These are phyloP conservation scores for Acer campestre DNA, from an alignment of 345 rosid species.

Conservation along the genomic window DNA sequence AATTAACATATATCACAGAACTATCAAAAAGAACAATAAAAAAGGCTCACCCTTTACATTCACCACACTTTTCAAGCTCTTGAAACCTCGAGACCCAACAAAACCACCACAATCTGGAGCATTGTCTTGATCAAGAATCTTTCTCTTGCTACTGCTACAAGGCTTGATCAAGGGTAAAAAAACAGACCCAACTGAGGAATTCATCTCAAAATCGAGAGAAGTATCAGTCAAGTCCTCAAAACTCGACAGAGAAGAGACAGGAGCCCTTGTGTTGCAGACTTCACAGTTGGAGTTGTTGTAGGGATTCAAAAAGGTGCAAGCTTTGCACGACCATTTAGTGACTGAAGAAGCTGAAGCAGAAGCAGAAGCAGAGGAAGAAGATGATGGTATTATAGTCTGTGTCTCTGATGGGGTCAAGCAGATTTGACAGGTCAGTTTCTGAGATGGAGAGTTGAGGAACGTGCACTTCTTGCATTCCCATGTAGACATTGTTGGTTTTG, in stretches of 20 bases:
- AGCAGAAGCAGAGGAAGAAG: constrained; percentile 26
- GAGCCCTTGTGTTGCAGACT: constrained; percentile 63
- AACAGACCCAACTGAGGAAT: constrained; percentile 75
- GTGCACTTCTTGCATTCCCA: constrained; percentile 92
- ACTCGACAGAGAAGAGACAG: constrained; percentile 41
- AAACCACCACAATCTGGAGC: constrained; percentile 27
- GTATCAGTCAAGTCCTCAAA: constrained; percentile 58
- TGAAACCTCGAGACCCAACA: constrained; percentile 31
- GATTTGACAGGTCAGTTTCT: constrained; percentile 59
- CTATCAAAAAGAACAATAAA: no score
- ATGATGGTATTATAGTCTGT: constrained; percentile 8
- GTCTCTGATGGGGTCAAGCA: constrained; percentile 46
- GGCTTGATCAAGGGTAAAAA: constrained; percentile 68
- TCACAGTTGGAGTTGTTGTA: constrained; percentile 69
- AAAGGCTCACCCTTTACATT: constrained; percentile 41
- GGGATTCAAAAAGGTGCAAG: constrained; percentile 85
- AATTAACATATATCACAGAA: neutral
- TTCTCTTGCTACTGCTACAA: constrained; percentile 60
- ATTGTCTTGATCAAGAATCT: constrained; percentile 37
- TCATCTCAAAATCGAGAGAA: constrained; percentile 37
- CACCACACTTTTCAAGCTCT: constrained; percentile 29
- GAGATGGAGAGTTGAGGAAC: constrained; percentile 80
- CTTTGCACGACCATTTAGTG: constrained; percentile 83
- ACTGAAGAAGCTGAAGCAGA: constrained; percentile 29
- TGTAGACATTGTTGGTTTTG: constrained; percentile 25